A percentile compares a stretch with the other conserved stretches of the same genome.
phyloP scores from a whole-genome alignment of 2,329 filamentous ascomycete species.

The Talaromyces sp. region DNA sequence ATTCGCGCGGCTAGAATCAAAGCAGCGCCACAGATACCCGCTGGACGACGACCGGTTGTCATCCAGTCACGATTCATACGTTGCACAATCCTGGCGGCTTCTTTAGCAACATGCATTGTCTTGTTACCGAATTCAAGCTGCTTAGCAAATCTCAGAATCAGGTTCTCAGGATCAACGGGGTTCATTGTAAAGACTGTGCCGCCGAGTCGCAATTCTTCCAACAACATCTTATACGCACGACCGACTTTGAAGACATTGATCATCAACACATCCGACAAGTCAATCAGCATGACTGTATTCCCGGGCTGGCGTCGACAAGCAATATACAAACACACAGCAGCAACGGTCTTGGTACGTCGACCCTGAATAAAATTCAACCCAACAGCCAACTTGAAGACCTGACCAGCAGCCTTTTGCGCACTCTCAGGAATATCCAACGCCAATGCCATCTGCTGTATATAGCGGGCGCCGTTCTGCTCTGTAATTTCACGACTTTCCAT shows the following conservation, averaged over 20 bases:
- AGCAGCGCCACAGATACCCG: conserved; percentile 89
- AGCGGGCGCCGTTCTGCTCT: conserved; percentile 41
- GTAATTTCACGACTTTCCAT: conserved; percentile 48
- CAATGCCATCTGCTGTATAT: conserved; percentile 39
- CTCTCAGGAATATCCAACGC: conserved; percentile 50
- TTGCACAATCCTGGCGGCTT: conserved; percentile 79
- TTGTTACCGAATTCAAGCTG: conserved; percentile 85
- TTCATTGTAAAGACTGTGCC: conserved; percentile 63
- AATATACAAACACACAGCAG: conserved; percentile 85
- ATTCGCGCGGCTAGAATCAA: conserved; percentile 92
- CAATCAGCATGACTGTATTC: conserved; percentile 89
- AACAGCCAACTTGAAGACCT: conserved; percentile 71
- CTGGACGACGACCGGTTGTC: conserved; percentile 85
- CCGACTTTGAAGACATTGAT: conserved; percentile 92
- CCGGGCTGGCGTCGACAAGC: conserved; percentile 73
- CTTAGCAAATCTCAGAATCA: conserved; percentile 85
- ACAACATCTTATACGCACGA: conserved; percentile 78
- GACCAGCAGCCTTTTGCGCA: conserved; percentile 60
- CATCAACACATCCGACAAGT: conserved; percentile 77
- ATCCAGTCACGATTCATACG: conserved; percentile 98
- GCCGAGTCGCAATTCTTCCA: conserved; percentile 52
- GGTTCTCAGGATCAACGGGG: conserved; percentile 76
- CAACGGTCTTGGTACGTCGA: conserved; percentile 75
- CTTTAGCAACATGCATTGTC: conserved; percentile 77
- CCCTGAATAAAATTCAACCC: conserved; percentile 78